Evolutionary conservation across 1,139 yeast genomes (phyloP).

Genomic region (Protomyces gravidus): DNA sequence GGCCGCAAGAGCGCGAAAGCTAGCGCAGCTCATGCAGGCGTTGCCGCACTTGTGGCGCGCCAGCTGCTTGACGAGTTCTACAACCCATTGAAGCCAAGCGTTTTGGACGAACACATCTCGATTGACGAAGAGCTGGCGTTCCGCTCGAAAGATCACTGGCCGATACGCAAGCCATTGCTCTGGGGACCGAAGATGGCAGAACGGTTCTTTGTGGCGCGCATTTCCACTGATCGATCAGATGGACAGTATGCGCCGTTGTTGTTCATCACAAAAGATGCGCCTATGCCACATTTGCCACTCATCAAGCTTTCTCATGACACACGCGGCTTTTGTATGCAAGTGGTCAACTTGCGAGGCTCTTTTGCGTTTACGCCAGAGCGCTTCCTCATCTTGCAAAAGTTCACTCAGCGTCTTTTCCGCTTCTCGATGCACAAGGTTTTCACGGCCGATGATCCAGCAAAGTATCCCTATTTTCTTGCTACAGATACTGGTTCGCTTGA

Average conservation of each 20-base stretch:
- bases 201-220: not conserved
- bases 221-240: not conserved
- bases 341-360: not conserved
- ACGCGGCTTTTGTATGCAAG: not conserved
- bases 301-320: not conserved
- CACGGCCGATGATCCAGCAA: not conserved
- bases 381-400: not conserved
- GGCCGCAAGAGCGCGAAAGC: constrained; percentile 12
- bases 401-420: constrained; percentile 3
- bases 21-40: constrained; percentile 21
- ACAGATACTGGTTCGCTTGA: not conserved
- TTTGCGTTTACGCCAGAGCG: not conserved
- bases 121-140: not conserved
- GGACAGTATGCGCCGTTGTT: not conserved
- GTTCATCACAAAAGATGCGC: constrained; percentile 12
- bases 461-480: constrained; percentile 12
- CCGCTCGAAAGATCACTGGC: constrained; percentile 3
- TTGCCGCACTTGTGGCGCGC: constrained; percentile 10
- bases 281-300: constrained; percentile 5
- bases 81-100: not conserved
- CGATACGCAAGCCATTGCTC: not conserved
- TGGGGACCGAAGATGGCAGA: not conserved
- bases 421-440: constrained; percentile 3
- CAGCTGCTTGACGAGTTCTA: constrained; percentile 17
- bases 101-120: not conserved